These are phyloP conservation scores for Hypoxylon trugodes DNA, from an alignment of 495 filamentous ascomycete species.

Conservation along the genomic window DNA sequence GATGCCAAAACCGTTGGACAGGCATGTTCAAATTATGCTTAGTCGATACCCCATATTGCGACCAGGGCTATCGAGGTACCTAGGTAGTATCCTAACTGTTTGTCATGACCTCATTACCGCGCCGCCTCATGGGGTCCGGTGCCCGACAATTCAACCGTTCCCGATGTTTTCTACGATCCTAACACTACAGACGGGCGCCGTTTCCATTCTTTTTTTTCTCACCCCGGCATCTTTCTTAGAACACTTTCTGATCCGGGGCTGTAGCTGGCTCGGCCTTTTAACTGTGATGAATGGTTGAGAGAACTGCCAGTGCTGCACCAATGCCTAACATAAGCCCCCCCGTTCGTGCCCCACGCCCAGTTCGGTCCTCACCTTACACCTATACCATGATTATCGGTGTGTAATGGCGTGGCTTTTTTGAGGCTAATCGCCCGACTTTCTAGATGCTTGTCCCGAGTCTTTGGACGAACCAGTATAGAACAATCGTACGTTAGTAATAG, in stretches of 20 bases:
- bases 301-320: neutral
- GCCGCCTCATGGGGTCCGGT: conserved; percentile 10
- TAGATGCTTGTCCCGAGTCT: neutral
- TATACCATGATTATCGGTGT: neutral
- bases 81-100: too few species aligned
- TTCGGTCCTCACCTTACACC: neutral
- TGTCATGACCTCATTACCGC: neutral
- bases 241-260: neutral
- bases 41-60: neutral
- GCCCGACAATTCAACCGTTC: neutral
- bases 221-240: neutral
- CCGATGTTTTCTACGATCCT: neutral
- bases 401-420: neutral
- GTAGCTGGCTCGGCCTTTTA: neutral
- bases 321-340: conserved; percentile 10
- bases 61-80: neutral
- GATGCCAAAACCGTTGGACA: too few species aligned
- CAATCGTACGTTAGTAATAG: neutral
- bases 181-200: conserved; percentile 10
- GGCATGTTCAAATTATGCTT: too few species aligned
- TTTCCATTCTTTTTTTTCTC: neutral
- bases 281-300: neutral
- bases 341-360: neutral
- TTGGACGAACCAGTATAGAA: neutral
- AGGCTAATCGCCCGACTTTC: neutral